A percentile compares a stretch with the other conserved stretches of the same genome.
Evolutionary conservation across 192 early-diverging fungal genomes (phyloP).

Genomic region (Geranomyces variabilis): DNA sequence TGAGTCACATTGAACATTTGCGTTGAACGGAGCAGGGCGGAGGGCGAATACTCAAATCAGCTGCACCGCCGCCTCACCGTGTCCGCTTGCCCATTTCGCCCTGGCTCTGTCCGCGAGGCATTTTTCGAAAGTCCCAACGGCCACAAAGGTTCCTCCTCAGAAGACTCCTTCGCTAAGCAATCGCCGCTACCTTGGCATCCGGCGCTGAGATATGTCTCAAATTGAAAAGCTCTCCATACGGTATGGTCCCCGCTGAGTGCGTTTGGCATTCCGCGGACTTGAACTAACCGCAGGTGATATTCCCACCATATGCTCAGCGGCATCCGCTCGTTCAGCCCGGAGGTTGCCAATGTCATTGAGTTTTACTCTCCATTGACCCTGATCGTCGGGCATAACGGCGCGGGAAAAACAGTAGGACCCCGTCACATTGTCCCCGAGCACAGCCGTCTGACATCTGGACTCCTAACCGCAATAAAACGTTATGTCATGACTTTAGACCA

Average conservation of each 20-base stretch:
- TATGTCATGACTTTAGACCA: conserved; percentile 68
- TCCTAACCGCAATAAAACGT: not conserved
- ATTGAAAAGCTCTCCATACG: conserved; percentile 25
- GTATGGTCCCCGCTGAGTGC: not conserved
- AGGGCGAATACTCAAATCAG: too few species aligned
- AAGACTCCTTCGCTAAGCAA: too few species aligned
- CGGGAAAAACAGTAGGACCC: conserved; percentile 87
- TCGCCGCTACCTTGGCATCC: too few species aligned
- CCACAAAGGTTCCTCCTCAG: too few species aligned
- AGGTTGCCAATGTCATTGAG: conserved; percentile 71
- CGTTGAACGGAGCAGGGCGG: too few species aligned
- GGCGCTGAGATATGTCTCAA: conserved; percentile 13
- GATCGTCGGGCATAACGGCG: conserved; percentile 94
- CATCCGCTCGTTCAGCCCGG: conserved; percentile 89
- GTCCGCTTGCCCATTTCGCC: too few species aligned
- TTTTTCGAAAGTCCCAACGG: too few species aligned
- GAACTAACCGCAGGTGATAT: not conserved
- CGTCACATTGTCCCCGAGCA: not conserved
- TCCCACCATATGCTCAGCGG: conserved; percentile 49
- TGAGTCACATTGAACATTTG: too few species aligned
- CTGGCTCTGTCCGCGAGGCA: too few species aligned
- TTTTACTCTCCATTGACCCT: conserved; percentile 92
- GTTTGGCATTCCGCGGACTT: not conserved
- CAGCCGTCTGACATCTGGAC: not conserved
- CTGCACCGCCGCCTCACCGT: too few species aligned